Evolutionary conservation across 495 filamentous ascomycete species (phyloP), one percentile per base, ranked within the genome.

Genomic region (Jackrogersella multiformis): DNA sequence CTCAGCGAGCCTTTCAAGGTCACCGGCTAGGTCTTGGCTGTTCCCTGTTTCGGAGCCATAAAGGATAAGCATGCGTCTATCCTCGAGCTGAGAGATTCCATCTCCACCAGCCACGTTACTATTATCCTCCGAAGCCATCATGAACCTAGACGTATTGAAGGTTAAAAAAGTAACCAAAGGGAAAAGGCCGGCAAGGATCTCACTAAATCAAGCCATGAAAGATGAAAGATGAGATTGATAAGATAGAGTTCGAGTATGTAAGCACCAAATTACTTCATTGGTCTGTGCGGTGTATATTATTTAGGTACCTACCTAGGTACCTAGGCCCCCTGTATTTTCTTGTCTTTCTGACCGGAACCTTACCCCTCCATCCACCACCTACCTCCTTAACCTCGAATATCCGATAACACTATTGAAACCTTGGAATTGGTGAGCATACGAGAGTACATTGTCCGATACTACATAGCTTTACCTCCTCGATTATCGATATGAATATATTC

Each of bases 41-140:
- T 93, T 98, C 41, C 96, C 95, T 0, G 93, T 97, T 78, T 99
- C 96, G 15, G 93, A 92, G 28, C 92, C 96, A 80, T 97, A 98
- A 36, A 96, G 85, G 38, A 99, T 82, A 51, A 96, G 84, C 42
- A 91, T 89, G 26, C 83, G 89, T 69, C 90, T 79, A 41, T 74
- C 75, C 26, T 76, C 73, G 18, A 71, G 42, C 10, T 49, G 44
- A 16, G 36, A 46, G 30, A 24, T 42, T 41, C 41, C 61, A 58
- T 70, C 24, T 21, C 56, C 35, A 39, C 21, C 26, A 42, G 18
- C 53, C 10, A 18, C 28, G 42, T 53, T 53, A 35, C 64, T 2
- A 49, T 48, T 32, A 45, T 61, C 51, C 30, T 49, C 64, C 13
- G 57, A 38, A n/a, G 60, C 36, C 73, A 74, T 74, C 28, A 44